Conservation (phyloP, 345 rosid genomes). For the Abelmoschus esculentus region DNA sequence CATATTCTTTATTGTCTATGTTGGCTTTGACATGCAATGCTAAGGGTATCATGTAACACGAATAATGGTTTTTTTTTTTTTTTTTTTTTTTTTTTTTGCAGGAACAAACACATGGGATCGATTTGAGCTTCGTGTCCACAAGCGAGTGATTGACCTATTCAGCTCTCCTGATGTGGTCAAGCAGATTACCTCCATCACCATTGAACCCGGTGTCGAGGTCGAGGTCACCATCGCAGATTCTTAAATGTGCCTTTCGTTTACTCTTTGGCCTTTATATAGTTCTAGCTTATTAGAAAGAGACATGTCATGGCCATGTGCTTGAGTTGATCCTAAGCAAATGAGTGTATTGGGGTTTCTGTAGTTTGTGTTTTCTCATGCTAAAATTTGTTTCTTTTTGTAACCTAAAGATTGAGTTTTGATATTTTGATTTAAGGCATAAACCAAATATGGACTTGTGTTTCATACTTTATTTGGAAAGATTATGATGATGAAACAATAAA, state of each 20-base stretch:
- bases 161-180: slow-evolving; percentile 73
- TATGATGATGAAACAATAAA: too few relatives aligned
- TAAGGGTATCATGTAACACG: neutral
- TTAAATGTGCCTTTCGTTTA: slow-evolving; percentile 4
- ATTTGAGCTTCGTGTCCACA: slow-evolving; percentile 68
- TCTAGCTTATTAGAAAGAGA: slow-evolving; percentile 4
- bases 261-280: slow-evolving; percentile 7
- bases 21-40: neutral
- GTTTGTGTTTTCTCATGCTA: slow-evolving; percentile 11
- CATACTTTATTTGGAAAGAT: too few relatives aligned
- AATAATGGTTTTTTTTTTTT: too few relatives aligned
- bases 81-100: too few relatives aligned
- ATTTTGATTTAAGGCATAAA: neutral
- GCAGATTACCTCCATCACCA: slow-evolving; percentile 70
- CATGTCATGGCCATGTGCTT: neutral
- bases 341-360: slow-evolving; percentile 10
- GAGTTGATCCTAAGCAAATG: neutral
- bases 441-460: too few relatives aligned
- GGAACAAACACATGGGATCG: slow-evolving; percentile 79
- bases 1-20: too few relatives aligned
- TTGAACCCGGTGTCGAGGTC: slow-evolving; percentile 72
- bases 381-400: slow-evolving; percentile 18
- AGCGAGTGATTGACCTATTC: slow-evolving; percentile 67
- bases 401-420: neutral
- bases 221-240: slow-evolving; percentile 67